Conservation (phyloP, 2,329 filamentous ascomycete species). For the Seiridium cupressi region DNA sequence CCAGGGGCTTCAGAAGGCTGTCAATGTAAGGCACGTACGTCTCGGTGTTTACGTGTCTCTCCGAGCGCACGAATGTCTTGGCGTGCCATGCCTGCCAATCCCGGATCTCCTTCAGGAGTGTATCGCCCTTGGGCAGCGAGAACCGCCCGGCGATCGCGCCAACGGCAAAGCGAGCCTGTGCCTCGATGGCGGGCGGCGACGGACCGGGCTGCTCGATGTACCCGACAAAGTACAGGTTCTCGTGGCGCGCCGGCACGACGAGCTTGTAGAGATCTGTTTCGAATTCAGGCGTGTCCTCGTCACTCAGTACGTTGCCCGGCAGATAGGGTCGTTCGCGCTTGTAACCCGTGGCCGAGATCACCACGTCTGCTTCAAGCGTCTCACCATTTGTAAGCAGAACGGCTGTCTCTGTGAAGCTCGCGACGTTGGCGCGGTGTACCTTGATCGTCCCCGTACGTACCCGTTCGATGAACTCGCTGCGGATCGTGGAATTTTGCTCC, state of each 20-base stretch:
- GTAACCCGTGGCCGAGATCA: slow-evolving; percentile 13
- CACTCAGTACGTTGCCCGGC: slow-evolving; percentile 20
- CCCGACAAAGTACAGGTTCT: slow-evolving; percentile 32
- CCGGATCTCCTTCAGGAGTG: slow-evolving; percentile 25
- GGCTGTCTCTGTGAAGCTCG: slow-evolving; percentile 25
- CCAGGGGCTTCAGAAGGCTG: slow-evolving; percentile 28
- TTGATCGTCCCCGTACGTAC: slow-evolving; percentile 28
- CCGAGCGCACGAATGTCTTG: slow-evolving; percentile 26
- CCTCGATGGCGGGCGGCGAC: slow-evolving; percentile 28
- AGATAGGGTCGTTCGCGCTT: slow-evolving; percentile 21
- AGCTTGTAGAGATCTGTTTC: slow-evolving; percentile 30
- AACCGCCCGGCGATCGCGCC: slow-evolving; percentile 25
- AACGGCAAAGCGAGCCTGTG: slow-evolving; percentile 31
- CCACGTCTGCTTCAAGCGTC: slow-evolving; percentile 20
- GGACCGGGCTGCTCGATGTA: slow-evolving; percentile 29
- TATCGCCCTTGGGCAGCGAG: slow-evolving; percentile 19
- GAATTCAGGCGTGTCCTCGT: slow-evolving; percentile 16
- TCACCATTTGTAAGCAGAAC: slow-evolving; percentile 26
- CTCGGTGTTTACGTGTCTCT: slow-evolving; percentile 26
- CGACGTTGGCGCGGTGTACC: slow-evolving; percentile 28
- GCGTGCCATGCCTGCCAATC: slow-evolving; percentile 22
- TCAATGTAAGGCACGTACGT: slow-evolving; percentile 30
- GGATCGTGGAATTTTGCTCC: slow-evolving; percentile 31
- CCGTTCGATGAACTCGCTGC: slow-evolving; percentile 31
- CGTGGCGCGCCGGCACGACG: slow-evolving; percentile 25